Conservation (phyloP, 2,329 filamentous ascomycete species). For the Xylogone sp. region DNA sequence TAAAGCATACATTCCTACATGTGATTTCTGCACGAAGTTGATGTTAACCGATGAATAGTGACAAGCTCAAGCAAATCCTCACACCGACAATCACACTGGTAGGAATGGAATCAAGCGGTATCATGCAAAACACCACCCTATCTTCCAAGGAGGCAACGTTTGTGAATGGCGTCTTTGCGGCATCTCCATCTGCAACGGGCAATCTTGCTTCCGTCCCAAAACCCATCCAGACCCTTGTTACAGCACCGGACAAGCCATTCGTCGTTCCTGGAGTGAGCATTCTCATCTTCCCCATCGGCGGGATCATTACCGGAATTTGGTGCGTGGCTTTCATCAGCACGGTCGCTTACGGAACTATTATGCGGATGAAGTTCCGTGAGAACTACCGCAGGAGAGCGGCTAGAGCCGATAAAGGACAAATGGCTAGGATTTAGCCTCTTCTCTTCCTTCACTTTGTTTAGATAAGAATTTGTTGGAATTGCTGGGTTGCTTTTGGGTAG, state of each 20-base stretch:
- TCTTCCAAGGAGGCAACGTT: slow-evolving; percentile 69
- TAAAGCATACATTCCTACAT: slow-evolving; percentile 40
- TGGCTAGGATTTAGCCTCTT: slow-evolving; percentile 24
- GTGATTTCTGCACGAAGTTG: slow-evolving; percentile 22
- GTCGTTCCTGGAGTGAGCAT: slow-evolving; percentile 65
- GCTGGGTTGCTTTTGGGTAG: too few relatives aligned
- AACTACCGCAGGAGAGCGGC: slow-evolving; percentile 53
- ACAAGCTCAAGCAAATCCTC: slow-evolving; percentile 53
- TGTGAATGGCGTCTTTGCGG: slow-evolving; percentile 66
- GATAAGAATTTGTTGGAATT: too few relatives aligned
- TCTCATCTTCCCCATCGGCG: slow-evolving; percentile 65
- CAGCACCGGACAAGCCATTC: slow-evolving; percentile 47
- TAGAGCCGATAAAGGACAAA: slow-evolving; percentile 33
- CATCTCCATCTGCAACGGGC: slow-evolving; percentile 29
- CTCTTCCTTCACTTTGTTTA: not conserved
- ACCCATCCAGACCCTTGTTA: slow-evolving; percentile 27
- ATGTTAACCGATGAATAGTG: slow-evolving; percentile 30
- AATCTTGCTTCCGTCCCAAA: slow-evolving; percentile 17
- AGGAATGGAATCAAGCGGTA: slow-evolving; percentile 45
- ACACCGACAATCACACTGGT: slow-evolving; percentile 66
- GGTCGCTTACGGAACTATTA: slow-evolving; percentile 62
- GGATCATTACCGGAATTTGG: slow-evolving; percentile 65
- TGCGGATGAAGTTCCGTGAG: slow-evolving; percentile 63
- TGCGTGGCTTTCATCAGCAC: slow-evolving; percentile 50
- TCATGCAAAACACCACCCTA: slow-evolving; percentile 55